These are phyloP conservation scores for Corylus avellana DNA, from an alignment of 306 rosid genomes.

Conservation along the genomic window DNA sequence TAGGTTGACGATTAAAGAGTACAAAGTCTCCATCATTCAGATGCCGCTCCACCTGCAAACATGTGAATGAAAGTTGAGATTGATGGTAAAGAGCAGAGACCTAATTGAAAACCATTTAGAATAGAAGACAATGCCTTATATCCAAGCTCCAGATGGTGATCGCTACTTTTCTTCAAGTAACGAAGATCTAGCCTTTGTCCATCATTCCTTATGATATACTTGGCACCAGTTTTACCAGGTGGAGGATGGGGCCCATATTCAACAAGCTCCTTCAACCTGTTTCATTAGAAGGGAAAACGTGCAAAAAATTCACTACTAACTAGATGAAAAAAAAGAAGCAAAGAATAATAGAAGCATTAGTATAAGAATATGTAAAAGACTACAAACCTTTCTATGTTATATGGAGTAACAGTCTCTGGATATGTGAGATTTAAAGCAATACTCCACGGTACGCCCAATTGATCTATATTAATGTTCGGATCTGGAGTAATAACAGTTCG, in stretches of 20 bases:
- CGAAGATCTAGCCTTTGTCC: conserved; percentile 99
- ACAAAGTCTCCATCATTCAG: conserved; percentile 95
- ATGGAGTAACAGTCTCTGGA: conserved; percentile 98
- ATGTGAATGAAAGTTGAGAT: conserved; percentile 22
- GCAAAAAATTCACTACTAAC: conserved; percentile 2
- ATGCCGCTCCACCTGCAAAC: conserved; percentile 96
- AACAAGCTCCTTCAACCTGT: conserved; percentile 94
- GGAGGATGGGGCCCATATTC: conserved; percentile 99
- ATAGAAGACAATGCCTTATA: conserved; percentile 61
- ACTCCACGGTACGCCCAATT: conserved; percentile 99
- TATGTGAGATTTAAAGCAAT: conserved; percentile 94
- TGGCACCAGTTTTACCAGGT: conserved; percentile 99
- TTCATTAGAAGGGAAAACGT: conserved; percentile 5
- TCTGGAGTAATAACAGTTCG: conserved; percentile 98
- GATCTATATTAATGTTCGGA: conserved; percentile 90
- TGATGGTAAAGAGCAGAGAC: conserved; percentile 13
- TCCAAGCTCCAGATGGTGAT: conserved; percentile 99
- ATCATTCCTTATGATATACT: conserved; percentile 95
- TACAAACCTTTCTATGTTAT: conserved; percentile 87
- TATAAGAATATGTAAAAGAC: background rate
- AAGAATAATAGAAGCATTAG: background rate
- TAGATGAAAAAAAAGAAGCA: background rate
- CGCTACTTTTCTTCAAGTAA: conserved; percentile 93
- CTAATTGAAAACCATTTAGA: conserved; percentile 2
- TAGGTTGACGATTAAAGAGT: conserved; percentile 99